These are phyloP conservation scores for Saccharomycopsis sp. DNA, from an alignment of 805 yeast genomes.

Conservation along the genomic window DNA sequence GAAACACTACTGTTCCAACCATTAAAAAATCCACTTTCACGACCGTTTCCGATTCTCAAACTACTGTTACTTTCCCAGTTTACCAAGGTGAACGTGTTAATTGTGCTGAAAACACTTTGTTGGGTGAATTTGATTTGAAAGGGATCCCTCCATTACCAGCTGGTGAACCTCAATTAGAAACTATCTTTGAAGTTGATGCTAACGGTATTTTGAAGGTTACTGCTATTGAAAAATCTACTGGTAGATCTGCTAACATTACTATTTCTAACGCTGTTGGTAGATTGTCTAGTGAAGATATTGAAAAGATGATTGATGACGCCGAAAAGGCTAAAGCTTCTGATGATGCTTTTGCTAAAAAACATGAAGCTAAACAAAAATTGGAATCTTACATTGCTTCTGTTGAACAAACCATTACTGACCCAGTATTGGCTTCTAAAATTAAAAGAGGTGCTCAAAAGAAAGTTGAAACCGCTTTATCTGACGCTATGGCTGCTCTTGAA, in stretches of 20 bases:
- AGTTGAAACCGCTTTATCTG: slow-evolving; percentile 96
- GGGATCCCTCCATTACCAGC: slow-evolving; percentile 98
- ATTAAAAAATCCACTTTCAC: slow-evolving; percentile 98
- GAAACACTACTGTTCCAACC: slow-evolving; percentile 99
- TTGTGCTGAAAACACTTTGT: slow-evolving; percentile 94
- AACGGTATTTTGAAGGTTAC: slow-evolving; percentile 99
- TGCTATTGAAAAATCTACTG: slow-evolving; percentile 97
- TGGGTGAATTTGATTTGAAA: slow-evolving; percentile 98
- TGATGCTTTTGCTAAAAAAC: slow-evolving; percentile 98
- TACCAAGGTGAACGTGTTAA: slow-evolving; percentile 99
- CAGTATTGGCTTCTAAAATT: slow-evolving; percentile 93
- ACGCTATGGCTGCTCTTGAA: slow-evolving; percentile 96
- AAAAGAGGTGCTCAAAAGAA: slow-evolving; percentile 96
- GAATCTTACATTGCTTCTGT: slow-evolving; percentile 96
- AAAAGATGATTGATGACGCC: slow-evolving; percentile 97
- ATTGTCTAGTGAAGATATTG: slow-evolving; percentile 93
- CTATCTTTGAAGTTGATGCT: slow-evolving; percentile 98
- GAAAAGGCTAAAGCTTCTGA: slow-evolving; percentile 98
- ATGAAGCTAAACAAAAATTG: slow-evolving; percentile 98
- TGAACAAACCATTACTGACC: slow-evolving; percentile 96
- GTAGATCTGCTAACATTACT: slow-evolving; percentile 96
- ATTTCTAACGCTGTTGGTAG: slow-evolving; percentile 99
- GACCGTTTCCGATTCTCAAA: slow-evolving; percentile 97
- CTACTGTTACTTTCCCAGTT: slow-evolving; percentile 97
- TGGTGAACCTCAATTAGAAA: slow-evolving; percentile 99